These are phyloP conservation scores for Oryza meyeriana DNA, from an alignment of 176 grass and related monocot species.

Conservation along the genomic window DNA sequence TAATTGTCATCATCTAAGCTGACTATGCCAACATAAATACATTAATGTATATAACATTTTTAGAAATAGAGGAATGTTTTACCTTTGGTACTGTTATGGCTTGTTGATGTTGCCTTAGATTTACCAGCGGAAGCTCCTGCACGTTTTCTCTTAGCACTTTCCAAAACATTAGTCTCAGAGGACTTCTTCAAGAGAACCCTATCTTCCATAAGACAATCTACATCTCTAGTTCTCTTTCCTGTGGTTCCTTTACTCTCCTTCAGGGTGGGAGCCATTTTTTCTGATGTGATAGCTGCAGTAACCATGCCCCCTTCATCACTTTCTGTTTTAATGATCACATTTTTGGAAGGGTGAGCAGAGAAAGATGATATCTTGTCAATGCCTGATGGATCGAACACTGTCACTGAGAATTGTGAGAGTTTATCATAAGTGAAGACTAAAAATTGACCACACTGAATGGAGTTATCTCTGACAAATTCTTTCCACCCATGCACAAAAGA, in stretches of 20 bases:
- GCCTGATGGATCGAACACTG: slow-evolving; percentile 49
- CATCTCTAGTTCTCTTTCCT: slow-evolving; percentile 21
- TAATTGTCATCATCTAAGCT: slow-evolving; percentile 9
- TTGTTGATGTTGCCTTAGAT: slow-evolving; percentile 5
- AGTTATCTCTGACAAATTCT: slow-evolving; percentile 65
- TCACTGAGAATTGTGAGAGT: slow-evolving; percentile 49
- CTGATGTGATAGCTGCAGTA: slow-evolving; percentile 5
- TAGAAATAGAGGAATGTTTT: neutral
- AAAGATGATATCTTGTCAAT: slow-evolving; percentile 48
- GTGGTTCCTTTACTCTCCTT: slow-evolving; percentile 1
- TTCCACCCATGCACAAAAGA: slow-evolving; percentile 65
- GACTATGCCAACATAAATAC: slow-evolving; percentile 19
- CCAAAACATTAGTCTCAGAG: neutral
- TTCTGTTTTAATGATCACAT: neutral
- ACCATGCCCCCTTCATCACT: slow-evolving; percentile 9
- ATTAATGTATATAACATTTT: neutral
- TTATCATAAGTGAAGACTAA: slow-evolving; percentile 67
- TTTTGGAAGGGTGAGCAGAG: slow-evolving; percentile 17
- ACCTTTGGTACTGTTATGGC: slow-evolving; percentile 27
- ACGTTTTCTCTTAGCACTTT: neutral
- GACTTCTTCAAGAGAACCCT: slow-evolving; percentile 17
- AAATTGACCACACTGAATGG: slow-evolving; percentile 47
- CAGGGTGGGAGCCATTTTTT: neutral
- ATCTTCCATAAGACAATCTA: neutral
- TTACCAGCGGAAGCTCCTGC: neutral